phyloP scores from a whole-genome alignment of 2,329 filamentous ascomycete genomes.

The Penicillium sp. region DNA sequence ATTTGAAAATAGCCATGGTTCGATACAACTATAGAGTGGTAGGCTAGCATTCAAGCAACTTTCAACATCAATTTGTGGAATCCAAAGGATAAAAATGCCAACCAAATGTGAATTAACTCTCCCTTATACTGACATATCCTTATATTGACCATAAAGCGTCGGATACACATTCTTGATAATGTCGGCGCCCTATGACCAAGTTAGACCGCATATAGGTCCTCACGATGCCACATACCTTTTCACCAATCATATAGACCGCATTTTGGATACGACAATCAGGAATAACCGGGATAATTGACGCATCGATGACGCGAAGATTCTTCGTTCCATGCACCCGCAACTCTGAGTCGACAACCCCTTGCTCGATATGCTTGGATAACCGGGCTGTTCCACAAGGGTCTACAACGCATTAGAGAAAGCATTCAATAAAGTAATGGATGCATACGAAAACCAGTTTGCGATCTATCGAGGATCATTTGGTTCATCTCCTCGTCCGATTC shows the following conservation, averaged over 20 bases:
- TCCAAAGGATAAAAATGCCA: too few species aligned
- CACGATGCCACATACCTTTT: conserved; percentile 3
- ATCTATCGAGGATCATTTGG: conserved; percentile 50
- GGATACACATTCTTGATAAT: background rate
- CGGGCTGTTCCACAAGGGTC: conserved; percentile 52
- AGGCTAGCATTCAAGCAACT: too few species aligned
- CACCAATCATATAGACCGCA: conserved; percentile 40
- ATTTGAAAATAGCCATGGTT: too few species aligned
- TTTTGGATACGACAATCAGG: conserved; percentile 53
- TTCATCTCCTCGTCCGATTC: conserved; percentile 53
- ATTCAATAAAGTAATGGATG: background rate
- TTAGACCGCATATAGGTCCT: background rate
- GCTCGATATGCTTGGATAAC: conserved; percentile 46
- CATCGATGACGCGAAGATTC: conserved; percentile 50
- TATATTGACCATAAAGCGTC: background rate
- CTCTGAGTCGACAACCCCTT: conserved; percentile 49
- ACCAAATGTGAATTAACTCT: too few species aligned
- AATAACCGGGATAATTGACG: conserved; percentile 51
- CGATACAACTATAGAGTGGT: too few species aligned
- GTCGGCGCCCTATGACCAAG: background rate
- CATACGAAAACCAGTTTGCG: conserved; percentile 42
- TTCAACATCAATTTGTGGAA: too few species aligned
- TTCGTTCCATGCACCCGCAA: conserved; percentile 50
- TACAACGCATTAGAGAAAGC: background rate
- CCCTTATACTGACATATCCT: too few species aligned